Evolutionary conservation across 768 basidiomycete species (phyloP).

Genomic region (Hericium coralloides): DNA sequence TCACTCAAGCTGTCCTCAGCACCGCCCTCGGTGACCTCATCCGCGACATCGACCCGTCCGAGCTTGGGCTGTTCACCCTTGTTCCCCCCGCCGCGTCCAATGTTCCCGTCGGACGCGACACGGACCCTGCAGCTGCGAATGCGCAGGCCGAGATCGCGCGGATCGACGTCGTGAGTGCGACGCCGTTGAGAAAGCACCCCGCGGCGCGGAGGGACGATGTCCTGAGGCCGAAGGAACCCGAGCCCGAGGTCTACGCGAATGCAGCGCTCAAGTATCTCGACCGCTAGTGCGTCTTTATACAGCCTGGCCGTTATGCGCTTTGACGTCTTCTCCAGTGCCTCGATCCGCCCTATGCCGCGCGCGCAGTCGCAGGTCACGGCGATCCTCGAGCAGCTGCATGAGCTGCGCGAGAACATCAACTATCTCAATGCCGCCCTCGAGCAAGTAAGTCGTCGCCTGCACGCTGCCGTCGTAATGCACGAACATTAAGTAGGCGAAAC

Average conservation of each 20-base stretch:
- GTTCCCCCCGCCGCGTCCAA: constrained; percentile 22
- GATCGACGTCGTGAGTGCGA: constrained; percentile 59
- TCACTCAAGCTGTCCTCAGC: constrained; percentile 56
- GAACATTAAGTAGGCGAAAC: constrained; percentile 16
- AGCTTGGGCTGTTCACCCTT: constrained; percentile 70
- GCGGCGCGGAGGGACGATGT: constrained; percentile 27
- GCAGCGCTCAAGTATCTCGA: constrained; percentile 73
- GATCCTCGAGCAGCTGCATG: constrained; percentile 31
- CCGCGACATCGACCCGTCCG: constrained; percentile 70
- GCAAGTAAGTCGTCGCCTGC: constrained; percentile 25
- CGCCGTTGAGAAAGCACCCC: constrained; percentile 48
- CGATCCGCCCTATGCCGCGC: constrained; percentile 41
- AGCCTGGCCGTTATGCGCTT: background rate
- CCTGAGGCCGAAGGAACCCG: constrained; percentile 34
- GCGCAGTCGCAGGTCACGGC: constrained; percentile 31
- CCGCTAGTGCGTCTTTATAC: constrained; percentile 49
- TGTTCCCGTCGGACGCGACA: constrained; percentile 24
- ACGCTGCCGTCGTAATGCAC: background rate
- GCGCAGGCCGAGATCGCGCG: constrained; percentile 42
- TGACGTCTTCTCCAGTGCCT: constrained; percentile 9
- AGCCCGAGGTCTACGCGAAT: constrained; percentile 68
- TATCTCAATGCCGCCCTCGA: constrained; percentile 27
- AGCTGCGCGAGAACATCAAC: constrained; percentile 28
- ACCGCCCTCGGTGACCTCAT: constrained; percentile 65
- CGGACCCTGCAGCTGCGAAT: constrained; percentile 16